Conservation (phyloP, 2,329 filamentous ascomycete genomes). For the Fusarium sp. region DNA sequence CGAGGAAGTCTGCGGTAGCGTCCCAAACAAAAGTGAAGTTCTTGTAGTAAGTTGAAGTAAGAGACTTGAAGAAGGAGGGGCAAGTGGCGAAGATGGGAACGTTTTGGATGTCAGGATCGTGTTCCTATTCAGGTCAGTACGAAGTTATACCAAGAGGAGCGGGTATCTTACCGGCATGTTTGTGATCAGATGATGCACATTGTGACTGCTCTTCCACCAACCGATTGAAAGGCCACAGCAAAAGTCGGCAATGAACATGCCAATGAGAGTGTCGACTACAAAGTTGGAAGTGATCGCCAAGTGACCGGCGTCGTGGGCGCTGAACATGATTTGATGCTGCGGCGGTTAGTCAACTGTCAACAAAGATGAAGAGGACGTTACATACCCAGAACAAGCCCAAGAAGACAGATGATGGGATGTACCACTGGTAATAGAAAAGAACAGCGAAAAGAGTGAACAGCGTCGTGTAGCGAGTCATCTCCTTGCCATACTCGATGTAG, state of each 20-base stretch:
- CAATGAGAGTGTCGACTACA: constrained; percentile 70
- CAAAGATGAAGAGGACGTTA: not conserved
- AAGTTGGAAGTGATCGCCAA: constrained; percentile 74
- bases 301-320: constrained; percentile 76
- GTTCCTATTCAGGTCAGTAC: constrained; percentile 56
- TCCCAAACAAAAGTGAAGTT: constrained; percentile 74
- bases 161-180: constrained; percentile 67
- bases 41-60: constrained; percentile 77
- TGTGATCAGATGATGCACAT: constrained; percentile 77
- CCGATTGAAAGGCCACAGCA: constrained; percentile 76
- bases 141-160: not conserved
- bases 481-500: constrained; percentile 71
- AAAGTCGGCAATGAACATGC: constrained; percentile 74
- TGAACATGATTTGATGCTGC: constrained; percentile 78
- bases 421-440: constrained; percentile 66
- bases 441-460: constrained; percentile 66
- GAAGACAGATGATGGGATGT: constrained; percentile 69
- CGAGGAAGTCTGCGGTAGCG: constrained; percentile 69
- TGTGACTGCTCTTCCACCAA: constrained; percentile 80
- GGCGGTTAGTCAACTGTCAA: constrained; percentile 31
- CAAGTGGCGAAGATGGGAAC: constrained; percentile 78
- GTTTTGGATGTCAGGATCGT: constrained; percentile 75
- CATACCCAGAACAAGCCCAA: constrained; percentile 74
- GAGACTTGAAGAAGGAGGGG: constrained; percentile 74
- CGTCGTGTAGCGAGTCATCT: constrained; percentile 66